These are phyloP conservation scores for Grosmannia penicillata DNA, from an alignment of 2,329 filamentous ascomycete species.

Conservation along the genomic window DNA sequence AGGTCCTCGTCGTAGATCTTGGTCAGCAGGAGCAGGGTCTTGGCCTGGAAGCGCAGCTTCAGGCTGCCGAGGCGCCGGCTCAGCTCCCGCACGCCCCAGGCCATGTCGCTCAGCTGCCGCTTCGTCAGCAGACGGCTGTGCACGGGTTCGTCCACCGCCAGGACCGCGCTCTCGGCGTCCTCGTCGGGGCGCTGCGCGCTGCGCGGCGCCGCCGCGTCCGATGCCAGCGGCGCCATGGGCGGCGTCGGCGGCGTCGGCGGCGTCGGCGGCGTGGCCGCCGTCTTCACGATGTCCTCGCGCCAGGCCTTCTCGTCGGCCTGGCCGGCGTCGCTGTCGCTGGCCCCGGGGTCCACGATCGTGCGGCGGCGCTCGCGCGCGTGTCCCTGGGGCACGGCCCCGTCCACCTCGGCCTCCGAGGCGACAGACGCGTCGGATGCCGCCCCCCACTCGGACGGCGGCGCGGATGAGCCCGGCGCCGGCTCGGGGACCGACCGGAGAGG, in stretches of 20 bases:
- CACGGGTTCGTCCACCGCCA: constrained; percentile 14
- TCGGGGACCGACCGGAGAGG: background rate
- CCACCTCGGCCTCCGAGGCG: constrained; percentile 19
- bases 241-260: constrained; percentile 33
- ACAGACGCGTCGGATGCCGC: constrained; percentile 1
- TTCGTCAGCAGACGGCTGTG: constrained; percentile 76
- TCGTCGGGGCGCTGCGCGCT: constrained; percentile 29
- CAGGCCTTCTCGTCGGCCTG: constrained; percentile 43
- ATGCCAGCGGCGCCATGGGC: constrained; percentile 24
- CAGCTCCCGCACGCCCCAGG: constrained; percentile 83
- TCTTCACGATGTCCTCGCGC: constrained; percentile 31
- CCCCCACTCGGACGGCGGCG: background rate
- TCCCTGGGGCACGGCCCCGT: constrained; percentile 17
- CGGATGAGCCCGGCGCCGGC: background rate
- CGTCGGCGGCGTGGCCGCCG: constrained; percentile 19
- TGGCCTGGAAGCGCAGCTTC: constrained; percentile 66
- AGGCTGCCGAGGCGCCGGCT: constrained; percentile 76
- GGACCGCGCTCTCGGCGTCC: constrained; percentile 32
- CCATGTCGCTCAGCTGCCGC: constrained; percentile 91
- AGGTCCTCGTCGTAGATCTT: constrained; percentile 81
- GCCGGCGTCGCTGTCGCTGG: constrained; percentile 28
- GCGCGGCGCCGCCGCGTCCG: constrained; percentile 20
- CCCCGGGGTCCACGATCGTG: constrained; percentile 24
- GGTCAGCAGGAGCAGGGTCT: constrained; percentile 73
- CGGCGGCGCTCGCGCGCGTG: constrained; percentile 6